Evolutionary conservation across 2,329 filamentous ascomycete species (phyloP), one percentile per base, ranked within the genome.

Genomic region (Xenoacremonium recifei): DNA sequence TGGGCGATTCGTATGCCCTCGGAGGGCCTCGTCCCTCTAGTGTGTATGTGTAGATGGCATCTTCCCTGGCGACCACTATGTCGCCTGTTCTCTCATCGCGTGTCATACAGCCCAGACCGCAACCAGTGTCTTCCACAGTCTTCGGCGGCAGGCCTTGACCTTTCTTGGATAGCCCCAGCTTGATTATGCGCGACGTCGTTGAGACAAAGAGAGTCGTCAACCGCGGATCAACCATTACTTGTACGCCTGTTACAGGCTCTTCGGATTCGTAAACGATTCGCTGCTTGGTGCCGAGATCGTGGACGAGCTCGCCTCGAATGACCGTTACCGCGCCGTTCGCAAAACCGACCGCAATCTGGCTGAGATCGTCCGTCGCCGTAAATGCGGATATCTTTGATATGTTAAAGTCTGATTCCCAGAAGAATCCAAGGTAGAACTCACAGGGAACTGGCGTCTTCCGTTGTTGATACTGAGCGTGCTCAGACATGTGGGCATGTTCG

Each of bases 261-360:
- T 97, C 91, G 0, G 91, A 96, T 62, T 99, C 93, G 67, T 95
- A 93, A 9, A 99, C 89, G 23, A 92, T 93, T 39, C 93, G 82
- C 64, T 99, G 93, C 62, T 89, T 90, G 10, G 92, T 90, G 17
- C 95, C 93, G 43, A 93, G 83, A 63, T 99, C 93, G 63, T 99
- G 90, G 55, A 99, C 88, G 36, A 99, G 73, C 62, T 99, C 93
- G 47, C 95, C 93, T 44, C 93, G 81, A 43, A 99, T 88, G 20
- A 99, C 84, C 0, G 90, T 95, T 11, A 99, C 92, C 1, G 91
- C 84, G 6, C 93, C 93, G 66, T 99, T 97, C 11, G 86, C 93
- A 62, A 99, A 99, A 5, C 93, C 95, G 6, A 97, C 87, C 4
- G 92, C 93, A 20, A 97, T 80, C 69, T 99, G 93, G 4, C 88